These are phyloP conservation scores for Somion occarium DNA, from an alignment of 1,284 basidiomycete genomes.

Conservation along the genomic window DNA sequence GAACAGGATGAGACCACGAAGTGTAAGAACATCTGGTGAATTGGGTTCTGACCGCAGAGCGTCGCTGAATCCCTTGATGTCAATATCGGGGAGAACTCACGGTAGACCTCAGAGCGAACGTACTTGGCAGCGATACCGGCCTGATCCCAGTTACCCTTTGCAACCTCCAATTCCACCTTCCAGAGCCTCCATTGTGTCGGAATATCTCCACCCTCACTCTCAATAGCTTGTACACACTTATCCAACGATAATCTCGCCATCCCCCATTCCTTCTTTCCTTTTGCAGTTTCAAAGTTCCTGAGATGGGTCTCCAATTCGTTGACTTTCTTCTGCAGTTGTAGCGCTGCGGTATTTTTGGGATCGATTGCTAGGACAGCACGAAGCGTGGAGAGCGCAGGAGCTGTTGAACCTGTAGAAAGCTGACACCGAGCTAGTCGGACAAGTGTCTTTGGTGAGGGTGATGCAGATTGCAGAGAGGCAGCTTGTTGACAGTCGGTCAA, in stretches of 20 bases:
- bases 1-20: slow-evolving; percentile 80
- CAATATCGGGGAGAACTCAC: too few species aligned
- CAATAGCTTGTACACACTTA: slow-evolving; percentile 65
- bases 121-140: slow-evolving; percentile 72
- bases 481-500: slow-evolving; percentile 79
- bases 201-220: slow-evolving; percentile 67
- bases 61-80: slow-evolving; percentile 54
- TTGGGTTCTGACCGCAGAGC: slow-evolving; percentile 67
- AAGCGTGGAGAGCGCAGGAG: slow-evolving; percentile 59
- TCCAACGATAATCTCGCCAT: slow-evolving; percentile 69
- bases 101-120: slow-evolving; percentile 6
- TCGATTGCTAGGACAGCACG: slow-evolving; percentile 53
- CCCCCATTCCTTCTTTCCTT: slow-evolving; percentile 60
- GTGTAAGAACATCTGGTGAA: slow-evolving; percentile 77
- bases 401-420: slow-evolving; percentile 65
- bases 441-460: slow-evolving; percentile 59
- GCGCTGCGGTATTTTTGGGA: slow-evolving; percentile 48
- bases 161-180: slow-evolving; percentile 73
- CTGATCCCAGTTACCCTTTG: slow-evolving; percentile 63
- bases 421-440: slow-evolving; percentile 79
- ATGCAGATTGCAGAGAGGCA: slow-evolving; percentile 53
- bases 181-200: slow-evolving; percentile 78
- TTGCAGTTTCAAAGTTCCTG: slow-evolving; percentile 55
- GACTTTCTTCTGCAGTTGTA: slow-evolving; percentile 58
- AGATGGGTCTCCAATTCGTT: slow-evolving; percentile 61